Conservation (phyloP, 495 filamentous ascomycete genomes). For the Xylaria longipes region DNA sequence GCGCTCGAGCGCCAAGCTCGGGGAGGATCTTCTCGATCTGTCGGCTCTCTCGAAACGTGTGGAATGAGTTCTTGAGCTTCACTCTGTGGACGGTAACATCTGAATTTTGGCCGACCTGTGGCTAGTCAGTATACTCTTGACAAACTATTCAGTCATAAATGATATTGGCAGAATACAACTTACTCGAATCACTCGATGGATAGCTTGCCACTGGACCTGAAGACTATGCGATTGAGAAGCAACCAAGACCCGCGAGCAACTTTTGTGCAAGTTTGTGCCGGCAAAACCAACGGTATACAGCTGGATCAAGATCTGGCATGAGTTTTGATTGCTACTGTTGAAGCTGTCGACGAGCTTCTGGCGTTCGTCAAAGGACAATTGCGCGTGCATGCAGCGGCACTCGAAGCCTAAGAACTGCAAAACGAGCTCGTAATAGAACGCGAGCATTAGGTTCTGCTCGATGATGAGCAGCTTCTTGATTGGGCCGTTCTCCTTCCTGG, state of each 20-base stretch:
- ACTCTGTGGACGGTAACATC: conserved; percentile 34
- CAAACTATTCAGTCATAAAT: not conserved
- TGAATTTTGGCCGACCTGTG: conserved; percentile 36
- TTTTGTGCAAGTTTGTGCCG: conserved; percentile 37
- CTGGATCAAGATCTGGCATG: conserved; percentile 38
- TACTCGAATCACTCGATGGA: conserved; percentile 39
- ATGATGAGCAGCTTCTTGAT: conserved; percentile 40
- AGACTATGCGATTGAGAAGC: conserved; percentile 35
- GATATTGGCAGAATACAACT: not conserved
- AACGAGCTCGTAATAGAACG: conserved; percentile 38
- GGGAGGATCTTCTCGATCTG: conserved; percentile 39
- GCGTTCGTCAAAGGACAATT: conserved; percentile 26
- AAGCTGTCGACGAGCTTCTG: conserved; percentile 34
- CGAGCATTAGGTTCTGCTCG: conserved; percentile 33
- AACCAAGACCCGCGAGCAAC: conserved; percentile 33
- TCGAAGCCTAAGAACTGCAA: conserved; percentile 37
- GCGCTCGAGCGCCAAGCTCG: conserved; percentile 34
- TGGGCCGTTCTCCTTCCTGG: conserved; percentile 15
- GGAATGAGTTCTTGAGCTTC: conserved; percentile 36
- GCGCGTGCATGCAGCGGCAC: conserved; percentile 34
- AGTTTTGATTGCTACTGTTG: conserved; percentile 27
- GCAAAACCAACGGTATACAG: conserved; percentile 39
- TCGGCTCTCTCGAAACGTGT: conserved; percentile 35
- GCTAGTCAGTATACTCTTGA: conserved; percentile 24
- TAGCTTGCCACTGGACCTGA: conserved; percentile 33